Evolutionary conservation across 495 filamentous ascomycete species (phyloP).

Genomic region (Elasticomyces elasticus): DNA sequence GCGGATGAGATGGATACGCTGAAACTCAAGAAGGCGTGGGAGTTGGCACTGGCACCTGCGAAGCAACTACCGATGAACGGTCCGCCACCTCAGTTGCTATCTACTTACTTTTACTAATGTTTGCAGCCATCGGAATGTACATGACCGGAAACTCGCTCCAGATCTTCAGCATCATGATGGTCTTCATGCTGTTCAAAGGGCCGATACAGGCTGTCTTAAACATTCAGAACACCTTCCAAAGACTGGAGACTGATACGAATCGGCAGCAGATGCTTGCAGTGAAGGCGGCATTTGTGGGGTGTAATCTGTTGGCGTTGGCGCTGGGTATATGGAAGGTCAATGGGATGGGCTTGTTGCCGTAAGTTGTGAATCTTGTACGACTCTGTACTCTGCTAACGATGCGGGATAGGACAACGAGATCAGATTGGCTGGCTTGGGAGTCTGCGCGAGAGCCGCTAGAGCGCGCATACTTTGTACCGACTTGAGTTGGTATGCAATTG

Average conservation of each 20-base stretch:
- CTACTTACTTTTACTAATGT: neutral
- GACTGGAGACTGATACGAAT: constrained; percentile 80
- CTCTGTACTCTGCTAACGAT: no score
- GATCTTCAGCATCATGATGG: constrained; percentile 99
- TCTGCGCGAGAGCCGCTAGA: constrained; percentile 67
- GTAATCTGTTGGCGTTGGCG: constrained; percentile 73
- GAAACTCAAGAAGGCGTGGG: constrained; percentile 98
- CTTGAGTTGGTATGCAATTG: constrained; percentile 1
- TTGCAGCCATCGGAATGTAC: constrained; percentile 84
- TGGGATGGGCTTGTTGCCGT: constrained; percentile 90
- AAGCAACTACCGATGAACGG: constrained; percentile 76
- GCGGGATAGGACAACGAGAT: constrained; percentile 76
- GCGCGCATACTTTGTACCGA: constrained; percentile 38
- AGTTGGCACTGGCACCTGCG: constrained; percentile 84
- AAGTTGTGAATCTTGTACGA: constrained; percentile 31
- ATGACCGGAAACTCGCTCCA: constrained; percentile 98
- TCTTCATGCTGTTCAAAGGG: constrained; percentile 96
- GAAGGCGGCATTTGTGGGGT: constrained; percentile 75
- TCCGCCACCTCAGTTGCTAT: neutral
- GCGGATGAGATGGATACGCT: constrained; percentile 80
- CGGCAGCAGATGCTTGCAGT: constrained; percentile 59
- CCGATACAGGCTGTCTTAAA: constrained; percentile 74
- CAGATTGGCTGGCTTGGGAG: constrained; percentile 95
- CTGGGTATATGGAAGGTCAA: constrained; percentile 96
- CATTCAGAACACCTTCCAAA: constrained; percentile 70